phyloP scores from a whole-genome alignment of 2,329 filamentous ascomycete species.

The Stachybotrys chartarum region DNA sequence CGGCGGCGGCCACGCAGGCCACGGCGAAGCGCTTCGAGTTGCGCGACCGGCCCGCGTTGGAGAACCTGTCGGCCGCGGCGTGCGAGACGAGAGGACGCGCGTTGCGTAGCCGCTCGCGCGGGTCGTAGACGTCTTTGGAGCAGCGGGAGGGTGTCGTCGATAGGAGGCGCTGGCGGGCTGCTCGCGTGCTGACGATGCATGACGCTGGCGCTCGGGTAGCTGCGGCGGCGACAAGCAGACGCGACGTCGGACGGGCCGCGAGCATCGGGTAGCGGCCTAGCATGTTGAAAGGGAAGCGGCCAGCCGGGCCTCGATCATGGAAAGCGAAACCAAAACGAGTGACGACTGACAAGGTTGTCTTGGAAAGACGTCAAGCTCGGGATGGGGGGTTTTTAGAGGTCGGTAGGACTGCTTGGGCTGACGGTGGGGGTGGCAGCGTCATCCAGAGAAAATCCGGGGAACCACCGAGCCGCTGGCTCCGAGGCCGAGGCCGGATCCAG shows the following conservation, averaged over 20 bases:
- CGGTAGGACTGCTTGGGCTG: too few relatives aligned
- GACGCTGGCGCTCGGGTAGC: not conserved
- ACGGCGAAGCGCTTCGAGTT: slow-evolving; percentile 29
- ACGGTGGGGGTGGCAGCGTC: slow-evolving; percentile 3
- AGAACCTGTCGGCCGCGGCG: slow-evolving; percentile 14
- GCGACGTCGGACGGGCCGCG: not conserved
- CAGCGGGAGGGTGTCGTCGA: slow-evolving; percentile 11
- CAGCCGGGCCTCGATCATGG: not conserved
- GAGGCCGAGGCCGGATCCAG: not conserved
- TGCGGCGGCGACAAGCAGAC: not conserved
- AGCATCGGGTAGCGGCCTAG: not conserved
- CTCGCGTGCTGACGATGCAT: not conserved
- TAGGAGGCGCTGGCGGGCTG: slow-evolving; percentile 6
- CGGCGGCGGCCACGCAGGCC: slow-evolving; percentile 33
- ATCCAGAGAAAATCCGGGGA: slow-evolving; percentile 9
- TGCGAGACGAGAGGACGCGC: slow-evolving; percentile 25
- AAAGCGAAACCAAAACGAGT: not conserved
- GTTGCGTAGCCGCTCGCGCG: slow-evolving; percentile 17
- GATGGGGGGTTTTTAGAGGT: not conserved
- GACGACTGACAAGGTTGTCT: not conserved
- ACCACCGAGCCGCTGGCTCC: not conserved
- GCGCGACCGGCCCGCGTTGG: slow-evolving; percentile 18
- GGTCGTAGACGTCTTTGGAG: slow-evolving; percentile 11
- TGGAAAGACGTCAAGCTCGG: not conserved
- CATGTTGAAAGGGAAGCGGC: not conserved